phyloP scores from a whole-genome alignment of 2,329 filamentous ascomycete genomes.

The Cytospora leucostoma region DNA sequence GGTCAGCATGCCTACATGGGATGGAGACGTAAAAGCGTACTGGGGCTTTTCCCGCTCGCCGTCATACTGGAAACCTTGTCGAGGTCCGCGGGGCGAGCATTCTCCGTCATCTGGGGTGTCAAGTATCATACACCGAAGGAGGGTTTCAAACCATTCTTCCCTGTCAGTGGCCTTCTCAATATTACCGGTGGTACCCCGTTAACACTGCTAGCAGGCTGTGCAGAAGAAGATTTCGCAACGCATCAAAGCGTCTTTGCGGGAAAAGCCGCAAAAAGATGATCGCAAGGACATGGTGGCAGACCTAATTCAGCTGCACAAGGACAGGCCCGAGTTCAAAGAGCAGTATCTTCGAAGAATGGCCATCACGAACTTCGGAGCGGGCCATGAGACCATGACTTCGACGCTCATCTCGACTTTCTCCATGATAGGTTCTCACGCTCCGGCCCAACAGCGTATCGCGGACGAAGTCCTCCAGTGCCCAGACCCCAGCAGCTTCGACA shows the following conservation, averaged over 20 bases:
- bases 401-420: constrained; percentile 52
- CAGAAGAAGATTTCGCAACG: constrained; percentile 35
- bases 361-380: constrained; percentile 57
- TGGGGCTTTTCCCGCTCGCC: constrained; percentile 50
- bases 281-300: constrained; percentile 48
- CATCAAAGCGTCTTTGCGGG: constrained; percentile 28
- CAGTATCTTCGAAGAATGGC: constrained; percentile 53
- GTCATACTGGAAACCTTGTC: constrained; percentile 43
- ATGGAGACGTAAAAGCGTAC: constrained; percentile 55
- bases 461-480: constrained; percentile 33
- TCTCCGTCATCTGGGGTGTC: constrained; percentile 47
- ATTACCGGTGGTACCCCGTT: neutral
- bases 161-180: constrained; percentile 39
- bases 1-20: constrained; percentile 51
- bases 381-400: constrained; percentile 56
- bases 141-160: constrained; percentile 52
- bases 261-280: constrained; percentile 34
- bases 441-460: constrained; percentile 37
- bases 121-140: constrained; percentile 45
- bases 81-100: constrained; percentile 41
- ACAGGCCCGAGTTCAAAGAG: constrained; percentile 48
- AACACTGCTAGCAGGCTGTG: constrained; percentile 29
- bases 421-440: constrained; percentile 45
- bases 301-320: constrained; percentile 48
- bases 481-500: constrained; percentile 32